Percentiles rank a stretch among this genome's conserved stretches.
phyloP scores from a whole-genome alignment of 208 protist genomes.

The Leptomonas seymouri region DNA sequence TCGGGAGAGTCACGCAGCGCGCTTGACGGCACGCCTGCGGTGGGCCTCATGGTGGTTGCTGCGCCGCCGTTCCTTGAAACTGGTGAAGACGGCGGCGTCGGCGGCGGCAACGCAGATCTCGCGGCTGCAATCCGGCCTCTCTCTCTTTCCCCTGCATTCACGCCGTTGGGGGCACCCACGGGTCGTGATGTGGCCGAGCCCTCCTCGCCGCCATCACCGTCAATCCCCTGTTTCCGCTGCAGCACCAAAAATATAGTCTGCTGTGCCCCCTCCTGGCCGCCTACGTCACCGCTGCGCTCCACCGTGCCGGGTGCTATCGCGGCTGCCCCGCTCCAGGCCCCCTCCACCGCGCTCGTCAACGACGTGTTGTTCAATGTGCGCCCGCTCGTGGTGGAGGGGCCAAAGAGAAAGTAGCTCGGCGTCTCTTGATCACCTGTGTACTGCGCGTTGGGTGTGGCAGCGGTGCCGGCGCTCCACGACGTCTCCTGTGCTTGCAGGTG shows the following conservation, averaged over 20 bases:
- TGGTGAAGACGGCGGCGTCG: background rate
- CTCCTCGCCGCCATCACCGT: too few species aligned
- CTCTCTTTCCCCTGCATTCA: too few species aligned
- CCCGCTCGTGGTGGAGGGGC: conserved; percentile 2
- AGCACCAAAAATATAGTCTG: too few species aligned
- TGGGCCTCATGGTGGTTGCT: background rate
- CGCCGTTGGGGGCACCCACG: too few species aligned
- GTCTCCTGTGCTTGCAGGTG: background rate
- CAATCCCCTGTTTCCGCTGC: too few species aligned
- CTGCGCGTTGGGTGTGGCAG: conserved; percentile 1
- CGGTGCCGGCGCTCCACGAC: background rate
- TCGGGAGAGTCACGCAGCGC: background rate
- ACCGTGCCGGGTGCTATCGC: background rate
- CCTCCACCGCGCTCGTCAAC: background rate
- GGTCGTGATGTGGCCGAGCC: too few species aligned
- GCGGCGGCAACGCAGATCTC: background rate
- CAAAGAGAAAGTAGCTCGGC: conserved; percentile 11
- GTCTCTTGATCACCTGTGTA: background rate
- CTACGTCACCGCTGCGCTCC: background rate
- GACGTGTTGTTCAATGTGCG: conserved; percentile 1
- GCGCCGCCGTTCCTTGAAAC: background rate
- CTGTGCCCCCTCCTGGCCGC: too few species aligned
- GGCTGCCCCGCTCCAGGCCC: background rate
- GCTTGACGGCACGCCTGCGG: background rate
- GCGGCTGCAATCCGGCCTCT: too few species aligned